Evolutionary conservation across 2,329 filamentous ascomycete species (phyloP).

Genomic region (Drechslera avenae): DNA sequence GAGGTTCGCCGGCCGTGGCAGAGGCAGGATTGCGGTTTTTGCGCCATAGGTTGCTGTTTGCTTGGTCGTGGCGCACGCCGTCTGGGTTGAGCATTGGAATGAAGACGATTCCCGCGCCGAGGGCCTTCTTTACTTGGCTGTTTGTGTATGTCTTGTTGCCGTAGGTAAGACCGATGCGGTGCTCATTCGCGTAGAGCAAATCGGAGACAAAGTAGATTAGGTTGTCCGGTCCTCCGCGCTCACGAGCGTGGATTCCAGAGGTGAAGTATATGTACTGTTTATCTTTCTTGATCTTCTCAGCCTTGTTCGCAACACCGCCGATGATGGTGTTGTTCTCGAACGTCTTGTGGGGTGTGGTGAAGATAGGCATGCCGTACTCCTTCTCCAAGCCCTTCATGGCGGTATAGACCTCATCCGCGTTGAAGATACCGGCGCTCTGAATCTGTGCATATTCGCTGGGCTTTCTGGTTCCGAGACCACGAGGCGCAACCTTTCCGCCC

Average conservation of each 20-base stretch:
- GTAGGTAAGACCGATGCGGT: conserved; percentile 57
- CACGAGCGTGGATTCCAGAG: conserved; percentile 62
- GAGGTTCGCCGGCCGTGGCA: conserved; percentile 15
- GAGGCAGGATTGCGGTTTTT: conserved; percentile 50
- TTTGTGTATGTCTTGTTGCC: conserved; percentile 59
- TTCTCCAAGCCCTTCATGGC: conserved; percentile 53
- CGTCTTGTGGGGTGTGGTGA: conserved; percentile 53
- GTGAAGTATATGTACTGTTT: conserved; percentile 60
- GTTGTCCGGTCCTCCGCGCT: conserved; percentile 63
- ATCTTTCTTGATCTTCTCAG: conserved; percentile 49
- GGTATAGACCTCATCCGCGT: conserved; percentile 52
- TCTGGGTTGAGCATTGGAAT: conserved; percentile 41
- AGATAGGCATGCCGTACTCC: conserved; percentile 51
- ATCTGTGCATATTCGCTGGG: conserved; percentile 29
- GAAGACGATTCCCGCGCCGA: conserved; percentile 61
- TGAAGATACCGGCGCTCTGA: conserved; percentile 52
- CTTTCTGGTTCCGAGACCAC: conserved; percentile 50
- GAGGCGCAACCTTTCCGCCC: conserved; percentile 50
- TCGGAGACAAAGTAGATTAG: conserved; percentile 64
- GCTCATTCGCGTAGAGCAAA: conserved; percentile 59
- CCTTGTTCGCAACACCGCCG: conserved; percentile 53
- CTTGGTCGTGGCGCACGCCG: conserved; percentile 39
- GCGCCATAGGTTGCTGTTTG: conserved; percentile 40
- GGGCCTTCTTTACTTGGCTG: conserved; percentile 57
- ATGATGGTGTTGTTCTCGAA: conserved; percentile 47